Conservation (phyloP, 352 stramenopile genomes). For the Phytopythium montanum region DNA sequence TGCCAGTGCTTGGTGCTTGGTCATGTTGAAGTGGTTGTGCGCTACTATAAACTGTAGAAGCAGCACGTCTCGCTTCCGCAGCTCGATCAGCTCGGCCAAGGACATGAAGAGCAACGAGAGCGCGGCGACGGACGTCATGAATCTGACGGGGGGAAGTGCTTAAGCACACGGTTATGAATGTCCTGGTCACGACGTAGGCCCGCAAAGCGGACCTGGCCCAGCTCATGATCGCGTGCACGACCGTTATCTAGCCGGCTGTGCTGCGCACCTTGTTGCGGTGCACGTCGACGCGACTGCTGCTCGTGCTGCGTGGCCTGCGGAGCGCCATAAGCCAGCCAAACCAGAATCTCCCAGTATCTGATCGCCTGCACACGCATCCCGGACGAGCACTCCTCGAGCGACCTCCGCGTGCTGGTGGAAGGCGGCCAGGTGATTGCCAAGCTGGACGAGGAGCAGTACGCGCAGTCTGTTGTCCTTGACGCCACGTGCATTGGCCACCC, state of each 20-base stretch:
- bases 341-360: slow-evolving; percentile 60
- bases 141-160: slow-evolving; percentile 68
- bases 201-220: slow-evolving; percentile 65
- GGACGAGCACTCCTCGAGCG: slow-evolving; percentile 43
- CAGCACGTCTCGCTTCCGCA: slow-evolving; percentile 38
- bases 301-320: slow-evolving; percentile 52
- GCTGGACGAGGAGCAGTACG: slow-evolving; percentile 74
- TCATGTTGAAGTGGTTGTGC: too few species aligned
- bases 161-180: slow-evolving; percentile 76
- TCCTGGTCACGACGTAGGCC: slow-evolving; percentile 73
- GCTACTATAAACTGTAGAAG: too few species aligned
- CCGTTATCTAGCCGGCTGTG: slow-evolving; percentile 84
- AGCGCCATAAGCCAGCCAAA: slow-evolving; percentile 48
- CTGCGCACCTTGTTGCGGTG: slow-evolving; percentile 61
- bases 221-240: slow-evolving; percentile 78
- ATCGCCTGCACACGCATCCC: slow-evolving; percentile 53
- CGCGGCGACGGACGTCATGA: slow-evolving; percentile 51
- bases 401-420: slow-evolving; percentile 59
- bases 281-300: slow-evolving; percentile 56
- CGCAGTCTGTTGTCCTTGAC: slow-evolving; percentile 68
- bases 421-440: slow-evolving; percentile 46
- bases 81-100: slow-evolving; percentile 44
- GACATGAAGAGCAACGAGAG: slow-evolving; percentile 41
- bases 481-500: slow-evolving; percentile 50
- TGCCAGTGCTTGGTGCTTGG: too few species aligned